A percentile compares a stretch with the other conserved stretches of the same genome.
Evolutionary conservation across 768 basidiomycete genomes (phyloP).

Genomic region (Lentinula edodes): DNA sequence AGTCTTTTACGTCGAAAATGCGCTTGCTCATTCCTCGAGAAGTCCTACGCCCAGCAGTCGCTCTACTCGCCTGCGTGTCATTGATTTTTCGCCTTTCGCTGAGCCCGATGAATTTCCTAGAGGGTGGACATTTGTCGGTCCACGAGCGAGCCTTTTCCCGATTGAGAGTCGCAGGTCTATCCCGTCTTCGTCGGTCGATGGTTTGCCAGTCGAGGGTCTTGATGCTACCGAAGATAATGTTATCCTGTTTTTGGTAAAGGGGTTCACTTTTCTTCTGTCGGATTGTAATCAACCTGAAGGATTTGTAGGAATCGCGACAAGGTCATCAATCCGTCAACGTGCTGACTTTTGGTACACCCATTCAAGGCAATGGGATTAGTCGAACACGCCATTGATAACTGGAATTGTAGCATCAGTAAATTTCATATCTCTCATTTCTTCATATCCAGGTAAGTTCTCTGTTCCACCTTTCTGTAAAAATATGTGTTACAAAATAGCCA

Average conservation of each 20-base stretch:
- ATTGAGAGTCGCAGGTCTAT: slow-evolving; percentile 38
- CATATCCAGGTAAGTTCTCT: neutral
- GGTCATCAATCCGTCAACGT: slow-evolving; percentile 37
- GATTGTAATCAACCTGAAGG: neutral
- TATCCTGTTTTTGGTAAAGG: slow-evolving; percentile 47
- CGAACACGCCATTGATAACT: neutral
- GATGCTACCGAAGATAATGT: slow-evolving; percentile 58
- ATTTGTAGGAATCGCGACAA: slow-evolving; percentile 30
- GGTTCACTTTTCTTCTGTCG: neutral
- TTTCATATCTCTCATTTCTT: neutral
- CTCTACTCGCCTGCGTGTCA: slow-evolving; percentile 26
- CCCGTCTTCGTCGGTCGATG: slow-evolving; percentile 37
- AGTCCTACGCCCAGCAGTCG: neutral
- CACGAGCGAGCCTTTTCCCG: slow-evolving; percentile 32
- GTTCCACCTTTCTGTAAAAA: neutral
- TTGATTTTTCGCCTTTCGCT: slow-evolving; percentile 41
- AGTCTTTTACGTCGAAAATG: slow-evolving; percentile 38
- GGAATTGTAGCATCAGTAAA: neutral
- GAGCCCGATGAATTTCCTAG: slow-evolving; percentile 22
- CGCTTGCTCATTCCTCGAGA: slow-evolving; percentile 8
- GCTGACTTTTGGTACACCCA: slow-evolving; percentile 38
- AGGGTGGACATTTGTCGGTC: slow-evolving; percentile 38
- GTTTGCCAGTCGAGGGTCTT: slow-evolving; percentile 42
- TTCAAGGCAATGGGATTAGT: neutral
- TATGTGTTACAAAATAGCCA: neutral